Evolutionary conservation across 2,329 filamentous ascomycete genomes (phyloP).

Genomic region (Pseudogymnoascus sp.): DNA sequence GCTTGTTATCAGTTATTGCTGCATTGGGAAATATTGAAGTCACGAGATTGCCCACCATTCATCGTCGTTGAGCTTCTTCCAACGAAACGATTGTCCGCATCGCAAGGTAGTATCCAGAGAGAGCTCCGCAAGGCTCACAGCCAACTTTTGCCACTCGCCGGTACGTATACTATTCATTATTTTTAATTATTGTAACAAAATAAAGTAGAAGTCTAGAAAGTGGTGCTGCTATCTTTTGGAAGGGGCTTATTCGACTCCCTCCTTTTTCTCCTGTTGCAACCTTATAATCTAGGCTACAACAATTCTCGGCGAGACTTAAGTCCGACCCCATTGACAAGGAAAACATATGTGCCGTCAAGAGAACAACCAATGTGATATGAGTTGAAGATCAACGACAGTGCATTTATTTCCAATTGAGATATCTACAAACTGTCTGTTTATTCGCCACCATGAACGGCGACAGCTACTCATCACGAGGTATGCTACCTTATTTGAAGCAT

Average conservation of each 20-base stretch:
- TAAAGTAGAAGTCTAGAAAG: neutral
- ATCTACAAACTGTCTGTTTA: slow-evolving; percentile 1
- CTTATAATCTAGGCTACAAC: neutral
- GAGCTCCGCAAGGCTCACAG: slow-evolving; percentile 73
- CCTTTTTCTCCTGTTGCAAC: neutral
- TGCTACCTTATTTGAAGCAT: slow-evolving; percentile 26
- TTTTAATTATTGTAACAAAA: neutral
- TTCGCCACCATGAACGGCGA: slow-evolving; percentile 70
- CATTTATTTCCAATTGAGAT: neutral
- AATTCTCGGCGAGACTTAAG: neutral
- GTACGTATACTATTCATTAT: slow-evolving; percentile 35
- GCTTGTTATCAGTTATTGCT: slow-evolving; percentile 19
- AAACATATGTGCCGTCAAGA: slow-evolving; percentile 7
- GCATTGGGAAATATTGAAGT: slow-evolving; percentile 6
- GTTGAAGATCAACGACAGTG: slow-evolving; percentile 1
- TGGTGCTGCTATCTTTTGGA: neutral
- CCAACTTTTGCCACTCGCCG: slow-evolving; percentile 82
- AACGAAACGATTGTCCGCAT: slow-evolving; percentile 95
- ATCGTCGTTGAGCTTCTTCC: slow-evolving; percentile 74
- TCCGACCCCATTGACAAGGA: slow-evolving; percentile 7
- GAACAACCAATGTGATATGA: slow-evolving; percentile 5
- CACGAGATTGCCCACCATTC: slow-evolving; percentile 57
- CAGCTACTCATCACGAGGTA: slow-evolving; percentile 72
- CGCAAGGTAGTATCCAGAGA: slow-evolving; percentile 91
- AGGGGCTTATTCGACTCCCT: neutral